Evolutionary conservation across 495 filamentous ascomycete genomes (phyloP).

Genomic region (Penicillium desertorum): DNA sequence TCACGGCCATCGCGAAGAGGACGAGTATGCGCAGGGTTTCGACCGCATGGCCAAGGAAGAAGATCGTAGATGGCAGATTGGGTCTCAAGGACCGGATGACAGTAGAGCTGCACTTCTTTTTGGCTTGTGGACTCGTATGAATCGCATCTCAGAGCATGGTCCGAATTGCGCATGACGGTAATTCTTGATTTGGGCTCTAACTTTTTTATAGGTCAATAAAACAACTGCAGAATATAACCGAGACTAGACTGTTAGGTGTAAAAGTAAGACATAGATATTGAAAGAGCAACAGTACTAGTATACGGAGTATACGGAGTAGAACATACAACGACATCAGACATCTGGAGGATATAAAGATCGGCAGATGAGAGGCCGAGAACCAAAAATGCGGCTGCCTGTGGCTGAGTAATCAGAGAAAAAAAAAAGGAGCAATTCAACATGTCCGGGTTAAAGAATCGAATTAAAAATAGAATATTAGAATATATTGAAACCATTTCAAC

Average conservation of each 20-base stretch:
- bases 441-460: not conserved
- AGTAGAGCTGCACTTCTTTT: not conserved
- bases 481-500: not conserved
- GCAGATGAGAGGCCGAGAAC: not conserved
- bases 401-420: slow-evolving; percentile 6
- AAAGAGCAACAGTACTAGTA: no score
- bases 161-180: not conserved
- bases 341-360: not conserved
- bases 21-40: not conserved
- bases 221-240: not conserved
- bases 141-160: not conserved
- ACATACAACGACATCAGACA: no score
- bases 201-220: not conserved
- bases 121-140: slow-evolving; percentile 2
- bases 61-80: slow-evolving; percentile 1
- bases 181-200: not conserved
- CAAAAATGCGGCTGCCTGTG: slow-evolving; percentile 15
- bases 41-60: not conserved
- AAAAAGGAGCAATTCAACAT: not conserved
- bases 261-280: no score
- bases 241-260: no score
- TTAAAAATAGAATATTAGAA: not conserved
- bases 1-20: not conserved
- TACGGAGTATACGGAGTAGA: no score
- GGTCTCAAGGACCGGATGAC: slow-evolving; percentile 1